Base-by-base conservation (phyloP, 306 rosid genomes). In the Cicer bijugum region DNA sequence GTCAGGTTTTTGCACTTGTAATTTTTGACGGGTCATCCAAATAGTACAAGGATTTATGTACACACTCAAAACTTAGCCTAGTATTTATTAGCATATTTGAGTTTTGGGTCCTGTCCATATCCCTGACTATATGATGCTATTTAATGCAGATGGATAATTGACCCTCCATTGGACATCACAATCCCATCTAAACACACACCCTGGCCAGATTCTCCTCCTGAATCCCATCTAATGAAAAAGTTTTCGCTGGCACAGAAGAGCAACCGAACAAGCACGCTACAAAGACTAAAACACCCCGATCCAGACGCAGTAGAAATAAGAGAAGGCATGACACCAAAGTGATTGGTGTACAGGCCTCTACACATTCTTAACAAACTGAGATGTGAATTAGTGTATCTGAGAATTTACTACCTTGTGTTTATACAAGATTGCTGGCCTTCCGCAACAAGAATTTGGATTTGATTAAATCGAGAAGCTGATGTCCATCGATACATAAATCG, bases 181-280 rank as follows among this genome's bases (percentile, higher is more conserved):
- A 87, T 92, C 56, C 92, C 97, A 37, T 88, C 99, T 3, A 95
- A 92, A 83, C 91, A 83, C 58, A 91, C 96, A 12, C 96, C 97
- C 46, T 95, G 99, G 99, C 99, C 99, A 0, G 97, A 95, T 61
- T 85, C 90, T 76, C 99, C 96, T 67, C 99, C 97, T 8, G 97
- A 95, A 81, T 91, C 53, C 93, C 91, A 44, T 75, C 92, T 8
- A 78, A 71, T 37, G 97, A 87, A 33, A 87, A 85, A 61, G 73
- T 71, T 23, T 57, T 61, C 4, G 69, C 10, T 8, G 81, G 78
- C 75, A 75, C 73, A 1, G 88, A 86, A 74, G 89, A 87, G 73
- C 91, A 62, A 42, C 38, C 71, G 6, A 76, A 51, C 62, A 92
- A 88, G 80, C 92, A 53, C 69, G 70, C 97, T 37, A 17, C 90